Conservation (phyloP, 208 protist species). For the Tritrichomonas musculus region DNA sequence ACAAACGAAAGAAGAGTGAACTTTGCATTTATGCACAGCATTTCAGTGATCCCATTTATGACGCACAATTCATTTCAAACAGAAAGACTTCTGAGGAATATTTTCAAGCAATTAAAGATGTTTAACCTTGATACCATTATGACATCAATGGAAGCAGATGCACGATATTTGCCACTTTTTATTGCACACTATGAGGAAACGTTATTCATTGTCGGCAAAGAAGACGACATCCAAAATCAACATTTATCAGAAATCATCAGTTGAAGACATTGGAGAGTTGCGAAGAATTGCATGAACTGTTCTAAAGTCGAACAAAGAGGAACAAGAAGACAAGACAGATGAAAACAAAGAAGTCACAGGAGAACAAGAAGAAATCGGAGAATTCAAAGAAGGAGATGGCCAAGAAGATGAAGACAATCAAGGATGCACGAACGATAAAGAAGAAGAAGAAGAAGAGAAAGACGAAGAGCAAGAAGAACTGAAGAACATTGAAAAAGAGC, state of each 20-base stretch:
- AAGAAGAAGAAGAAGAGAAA: no score
- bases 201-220: not conserved
- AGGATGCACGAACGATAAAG: no score
- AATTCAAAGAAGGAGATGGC: no score
- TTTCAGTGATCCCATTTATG: not conserved
- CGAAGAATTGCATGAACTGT: not conserved
- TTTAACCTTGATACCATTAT: not conserved
- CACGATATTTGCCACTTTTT: not conserved
- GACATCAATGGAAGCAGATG: not conserved
- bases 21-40: not conserved
- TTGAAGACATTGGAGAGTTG: not conserved
- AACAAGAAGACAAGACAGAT: no score
- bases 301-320: constrained; percentile 39
- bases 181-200: not conserved
- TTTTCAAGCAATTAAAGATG: not conserved
- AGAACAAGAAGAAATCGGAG: no score
- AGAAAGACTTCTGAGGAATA: not conserved
- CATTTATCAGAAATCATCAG: constrained; percentile 22
- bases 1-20: not conserved
- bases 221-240: not conserved
- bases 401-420: no score
- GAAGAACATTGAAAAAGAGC: no score
- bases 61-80: not conserved
- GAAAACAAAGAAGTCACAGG: no score
- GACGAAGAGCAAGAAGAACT: no score